Evolutionary conservation across 2,329 filamentous ascomycete genomes (phyloP).

Genomic region (Talaromyces sp.): DNA sequence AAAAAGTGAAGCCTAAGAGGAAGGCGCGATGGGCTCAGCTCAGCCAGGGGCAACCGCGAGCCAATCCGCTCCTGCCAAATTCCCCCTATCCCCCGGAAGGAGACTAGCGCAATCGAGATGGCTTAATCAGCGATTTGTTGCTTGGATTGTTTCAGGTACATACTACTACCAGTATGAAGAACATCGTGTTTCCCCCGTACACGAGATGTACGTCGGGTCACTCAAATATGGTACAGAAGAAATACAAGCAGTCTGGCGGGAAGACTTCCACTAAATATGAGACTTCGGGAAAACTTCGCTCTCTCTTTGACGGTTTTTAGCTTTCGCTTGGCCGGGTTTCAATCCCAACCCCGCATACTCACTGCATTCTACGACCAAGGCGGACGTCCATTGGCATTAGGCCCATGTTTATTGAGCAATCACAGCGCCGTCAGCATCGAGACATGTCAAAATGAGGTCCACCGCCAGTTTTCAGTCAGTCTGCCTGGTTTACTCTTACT

Average conservation of each 20-base stretch:
- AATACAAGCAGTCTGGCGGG: neutral
- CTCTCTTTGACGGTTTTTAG: constrained; percentile 1
- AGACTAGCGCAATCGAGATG: constrained; percentile 1
- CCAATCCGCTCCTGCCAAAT: constrained; percentile 18
- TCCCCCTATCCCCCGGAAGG: neutral
- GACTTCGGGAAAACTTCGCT: neutral
- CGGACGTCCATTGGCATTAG: constrained; percentile 3
- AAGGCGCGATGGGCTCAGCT: neutral
- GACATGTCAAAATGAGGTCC: neutral
- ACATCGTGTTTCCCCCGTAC: neutral
- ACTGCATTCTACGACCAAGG: neutral
- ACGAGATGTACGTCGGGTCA: neutral
- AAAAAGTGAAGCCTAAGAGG: constrained; percentile 9
- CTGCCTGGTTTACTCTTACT: neutral
- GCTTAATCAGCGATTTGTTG: neutral
- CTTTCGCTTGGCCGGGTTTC: neutral
- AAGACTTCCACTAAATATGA: neutral
- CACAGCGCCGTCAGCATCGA: neutral
- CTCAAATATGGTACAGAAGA: neutral
- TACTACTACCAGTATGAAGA: too few relatives aligned
- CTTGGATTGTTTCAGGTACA: neutral
- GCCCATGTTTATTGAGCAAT: constrained; percentile 1
- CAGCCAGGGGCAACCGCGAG: constrained; percentile 10
- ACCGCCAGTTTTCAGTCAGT: neutral
- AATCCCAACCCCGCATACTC: constrained; percentile 3